phyloP scores from a whole-genome alignment of 352 stramenopile species.

The Phytophthora nicotianae region DNA sequence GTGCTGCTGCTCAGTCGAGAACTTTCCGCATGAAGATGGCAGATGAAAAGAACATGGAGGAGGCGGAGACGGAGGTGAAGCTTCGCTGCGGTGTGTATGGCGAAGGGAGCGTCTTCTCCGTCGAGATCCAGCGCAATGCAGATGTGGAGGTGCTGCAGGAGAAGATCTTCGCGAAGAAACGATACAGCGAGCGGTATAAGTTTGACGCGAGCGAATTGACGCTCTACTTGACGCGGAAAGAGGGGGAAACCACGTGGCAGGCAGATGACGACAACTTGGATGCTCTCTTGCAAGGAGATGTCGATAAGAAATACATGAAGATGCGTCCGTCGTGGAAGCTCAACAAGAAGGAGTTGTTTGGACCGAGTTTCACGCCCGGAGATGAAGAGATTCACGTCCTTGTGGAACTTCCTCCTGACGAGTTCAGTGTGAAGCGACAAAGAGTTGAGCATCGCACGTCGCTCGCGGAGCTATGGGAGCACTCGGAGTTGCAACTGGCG shows the following conservation, averaged over 20 bases:
- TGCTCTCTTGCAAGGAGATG: background rate
- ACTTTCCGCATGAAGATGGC: no score
- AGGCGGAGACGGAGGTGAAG: no score
- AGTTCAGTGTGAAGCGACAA: background rate
- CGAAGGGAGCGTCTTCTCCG: no score
- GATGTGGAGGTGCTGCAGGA: no score
- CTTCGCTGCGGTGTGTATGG: no score
- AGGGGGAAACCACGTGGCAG: no score
- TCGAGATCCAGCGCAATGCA: no score
- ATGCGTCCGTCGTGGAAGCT: slow-evolving; percentile 4
- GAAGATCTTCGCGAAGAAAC: no score
- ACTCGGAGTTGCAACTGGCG: background rate
- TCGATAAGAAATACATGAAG: background rate
- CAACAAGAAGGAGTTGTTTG: background rate
- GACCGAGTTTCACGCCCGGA: background rate
- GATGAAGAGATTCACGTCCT: slow-evolving; percentile 4
- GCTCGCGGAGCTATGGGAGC: background rate
- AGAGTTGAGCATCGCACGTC: background rate
- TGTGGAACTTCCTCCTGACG: background rate
- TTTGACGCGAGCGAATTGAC: background rate
- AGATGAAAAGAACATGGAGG: no score
- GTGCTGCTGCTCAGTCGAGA: no score
- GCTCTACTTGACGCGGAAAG: background rate
- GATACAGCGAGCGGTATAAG: no score
- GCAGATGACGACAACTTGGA: background rate